phyloP scores from a whole-genome alignment of 805 yeast genomes.

The Cyberlindnera xylosilytica region DNA sequence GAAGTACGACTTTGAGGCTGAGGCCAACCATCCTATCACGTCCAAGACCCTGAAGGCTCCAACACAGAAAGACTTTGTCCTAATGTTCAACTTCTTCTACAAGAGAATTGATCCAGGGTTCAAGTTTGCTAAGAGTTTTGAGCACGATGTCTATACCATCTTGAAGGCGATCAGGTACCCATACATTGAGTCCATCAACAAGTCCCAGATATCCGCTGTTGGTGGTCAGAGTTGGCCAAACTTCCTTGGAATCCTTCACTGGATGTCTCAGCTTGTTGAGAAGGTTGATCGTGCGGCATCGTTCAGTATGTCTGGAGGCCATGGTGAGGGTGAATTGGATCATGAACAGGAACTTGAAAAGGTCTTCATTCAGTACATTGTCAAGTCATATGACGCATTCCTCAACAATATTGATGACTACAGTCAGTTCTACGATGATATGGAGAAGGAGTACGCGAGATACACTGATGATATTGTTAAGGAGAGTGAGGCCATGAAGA shows the following conservation, averaged over 20 bases:
- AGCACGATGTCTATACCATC: conserved; percentile 68
- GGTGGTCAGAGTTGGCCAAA: conserved; percentile 89
- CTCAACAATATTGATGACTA: conserved; percentile 64
- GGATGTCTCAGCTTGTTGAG: conserved; percentile 64
- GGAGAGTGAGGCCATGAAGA: conserved; percentile 41
- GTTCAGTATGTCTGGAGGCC: conserved; percentile 30
- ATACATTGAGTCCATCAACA: conserved; percentile 72
- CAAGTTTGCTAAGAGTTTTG: conserved; percentile 63
- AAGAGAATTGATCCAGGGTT: conserved; percentile 77
- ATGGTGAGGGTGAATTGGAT: conserved; percentile 27
- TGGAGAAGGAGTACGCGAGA: conserved; percentile 52
- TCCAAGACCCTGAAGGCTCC: conserved; percentile 67
- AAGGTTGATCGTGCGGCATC: conserved; percentile 34
- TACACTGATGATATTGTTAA: conserved; percentile 47
- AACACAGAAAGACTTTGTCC: conserved; percentile 80
- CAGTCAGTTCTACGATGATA: conserved; percentile 48
- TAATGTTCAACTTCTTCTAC: conserved; percentile 78
- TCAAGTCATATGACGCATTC: conserved; percentile 65
- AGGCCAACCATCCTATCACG: conserved; percentile 67
- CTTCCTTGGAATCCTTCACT: conserved; percentile 76
- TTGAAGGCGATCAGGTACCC: conserved; percentile 73
- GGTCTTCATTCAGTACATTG: conserved; percentile 57
- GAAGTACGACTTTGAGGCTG: conserved; percentile 66
- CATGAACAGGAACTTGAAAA: conserved; percentile 36
- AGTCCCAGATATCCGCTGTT: conserved; percentile 85